phyloP scores from a whole-genome alignment of 768 basidiomycete species.

The Psilocybe subaeruginosa region DNA sequence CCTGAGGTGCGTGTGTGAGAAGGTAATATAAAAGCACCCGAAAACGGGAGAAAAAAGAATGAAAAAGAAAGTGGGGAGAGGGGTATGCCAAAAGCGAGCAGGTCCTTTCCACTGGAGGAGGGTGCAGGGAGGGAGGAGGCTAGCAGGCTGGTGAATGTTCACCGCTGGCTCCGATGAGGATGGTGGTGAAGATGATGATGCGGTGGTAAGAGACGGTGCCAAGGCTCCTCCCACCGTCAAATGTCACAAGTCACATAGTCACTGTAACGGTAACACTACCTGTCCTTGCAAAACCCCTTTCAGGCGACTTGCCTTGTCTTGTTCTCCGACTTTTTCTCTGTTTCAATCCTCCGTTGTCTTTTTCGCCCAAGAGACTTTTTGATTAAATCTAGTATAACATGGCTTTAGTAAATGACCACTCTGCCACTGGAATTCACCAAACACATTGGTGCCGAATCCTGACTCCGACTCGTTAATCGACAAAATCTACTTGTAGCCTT shows the following conservation, averaged over 20 bases:
- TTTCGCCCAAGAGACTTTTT: too few species aligned
- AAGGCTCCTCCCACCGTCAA: conserved; percentile 4
- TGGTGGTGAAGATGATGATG: conserved; percentile 11
- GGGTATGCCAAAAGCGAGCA: neutral
- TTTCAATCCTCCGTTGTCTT: neutral
- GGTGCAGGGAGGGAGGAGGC: neutral
- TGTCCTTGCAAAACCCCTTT: neutral
- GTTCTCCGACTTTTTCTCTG: neutral
- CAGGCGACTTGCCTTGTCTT: neutral
- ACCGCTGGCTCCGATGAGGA: conserved; percentile 11
- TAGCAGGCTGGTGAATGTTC: conserved; percentile 5
- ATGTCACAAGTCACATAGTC: neutral
- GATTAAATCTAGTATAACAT: too few species aligned
- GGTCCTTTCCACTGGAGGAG: neutral
- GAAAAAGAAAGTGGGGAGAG: neutral
- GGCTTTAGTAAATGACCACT: too few species aligned
- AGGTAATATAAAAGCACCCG: neutral
- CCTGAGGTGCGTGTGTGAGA: neutral
- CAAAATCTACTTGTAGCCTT: too few species aligned
- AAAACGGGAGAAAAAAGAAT: neutral
- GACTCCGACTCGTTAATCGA: too few species aligned
- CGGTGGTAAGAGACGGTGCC: conserved; percentile 6
- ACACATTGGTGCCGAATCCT: too few species aligned
- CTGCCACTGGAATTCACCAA: too few species aligned
- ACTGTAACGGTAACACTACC: conserved; percentile 1